Conservation (phyloP, 225 moss, liverwort and hornwort species). For the Marchantia paleacea region DNA sequence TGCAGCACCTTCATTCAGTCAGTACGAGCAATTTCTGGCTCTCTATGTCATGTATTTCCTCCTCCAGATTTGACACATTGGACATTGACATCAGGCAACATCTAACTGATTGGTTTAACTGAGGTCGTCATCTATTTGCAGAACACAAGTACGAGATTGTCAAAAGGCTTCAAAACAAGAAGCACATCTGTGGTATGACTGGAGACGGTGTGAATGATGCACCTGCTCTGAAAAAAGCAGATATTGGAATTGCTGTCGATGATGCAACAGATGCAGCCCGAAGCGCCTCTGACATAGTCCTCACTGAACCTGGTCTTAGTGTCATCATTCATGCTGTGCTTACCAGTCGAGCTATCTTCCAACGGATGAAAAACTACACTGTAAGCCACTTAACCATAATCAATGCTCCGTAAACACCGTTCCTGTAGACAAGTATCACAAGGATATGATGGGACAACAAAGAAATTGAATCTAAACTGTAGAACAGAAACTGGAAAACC, state of each 20-base stretch:
- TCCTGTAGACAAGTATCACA: too few species aligned
- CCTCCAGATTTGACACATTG: too few species aligned
- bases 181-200: conserved; percentile 83
- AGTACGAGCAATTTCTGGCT: too few species aligned
- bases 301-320: conserved; percentile 57
- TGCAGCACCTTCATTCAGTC: too few species aligned
- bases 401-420: too few species aligned
- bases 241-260: conserved; percentile 87
- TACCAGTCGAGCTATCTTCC: conserved; percentile 36
- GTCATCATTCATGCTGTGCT: conserved; percentile 39
- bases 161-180: conserved; percentile 50
- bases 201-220: conserved; percentile 96
- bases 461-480: too few species aligned
- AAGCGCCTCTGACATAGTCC: conserved; percentile 79
- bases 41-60: too few species aligned
- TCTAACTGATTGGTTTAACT: too few species aligned
- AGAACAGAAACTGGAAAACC: too few species aligned
- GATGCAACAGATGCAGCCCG: conserved; percentile 90
- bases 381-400: conserved; percentile 14
- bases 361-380: conserved; percentile 43
- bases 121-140: too few species aligned
- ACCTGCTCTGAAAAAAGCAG: conserved; percentile 84
- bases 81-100: too few species aligned
- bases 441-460: too few species aligned
- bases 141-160: conserved; percentile 95